A percentile compares a stretch with the other conserved stretches of the same genome.
Conservation (phyloP, 2,329 filamentous ascomycete genomes). For the Penicillium digitatum region DNA sequence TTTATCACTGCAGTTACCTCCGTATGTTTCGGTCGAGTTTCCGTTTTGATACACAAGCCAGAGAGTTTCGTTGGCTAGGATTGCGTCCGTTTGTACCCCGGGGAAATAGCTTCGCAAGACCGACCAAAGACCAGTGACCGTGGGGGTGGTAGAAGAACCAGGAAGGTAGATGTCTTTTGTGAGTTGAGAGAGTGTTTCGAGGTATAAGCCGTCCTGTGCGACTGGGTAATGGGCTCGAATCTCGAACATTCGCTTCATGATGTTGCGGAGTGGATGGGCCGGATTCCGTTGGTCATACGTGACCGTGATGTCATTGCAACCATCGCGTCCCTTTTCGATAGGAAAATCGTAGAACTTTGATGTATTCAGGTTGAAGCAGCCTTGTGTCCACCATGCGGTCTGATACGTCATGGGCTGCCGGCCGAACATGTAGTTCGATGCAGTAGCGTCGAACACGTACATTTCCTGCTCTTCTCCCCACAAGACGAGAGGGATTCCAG, state of each 20-base stretch:
- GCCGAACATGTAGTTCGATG: conserved; percentile 62
- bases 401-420: conserved; percentile 59
- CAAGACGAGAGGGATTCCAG: conserved; percentile 56
- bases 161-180: conserved; percentile 50
- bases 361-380: conserved; percentile 57
- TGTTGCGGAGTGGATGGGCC: conserved; percentile 57
- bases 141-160: conserved; percentile 50
- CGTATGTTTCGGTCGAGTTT: conserved; percentile 50
- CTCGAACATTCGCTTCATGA: conserved; percentile 60
- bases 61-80: conserved; percentile 43
- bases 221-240: conserved; percentile 56
- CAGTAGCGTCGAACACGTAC: conserved; percentile 61
- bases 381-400: conserved; percentile 60
- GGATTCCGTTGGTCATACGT: conserved; percentile 61
- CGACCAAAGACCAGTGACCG: conserved; percentile 60
- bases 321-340: conserved; percentile 49
- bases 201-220: conserved; percentile 55
- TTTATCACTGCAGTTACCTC: conserved; percentile 48
- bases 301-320: conserved; percentile 55
- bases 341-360: conserved; percentile 58
- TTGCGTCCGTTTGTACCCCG: conserved; percentile 46
- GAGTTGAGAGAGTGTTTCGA: conserved; percentile 55
- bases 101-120: conserved; percentile 51
- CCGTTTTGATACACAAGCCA: conserved; percentile 47
- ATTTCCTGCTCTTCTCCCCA: conserved; percentile 65